Base-by-base conservation (phyloP, 345 rosid genomes). In the Eucalyptus rudis region DNA sequence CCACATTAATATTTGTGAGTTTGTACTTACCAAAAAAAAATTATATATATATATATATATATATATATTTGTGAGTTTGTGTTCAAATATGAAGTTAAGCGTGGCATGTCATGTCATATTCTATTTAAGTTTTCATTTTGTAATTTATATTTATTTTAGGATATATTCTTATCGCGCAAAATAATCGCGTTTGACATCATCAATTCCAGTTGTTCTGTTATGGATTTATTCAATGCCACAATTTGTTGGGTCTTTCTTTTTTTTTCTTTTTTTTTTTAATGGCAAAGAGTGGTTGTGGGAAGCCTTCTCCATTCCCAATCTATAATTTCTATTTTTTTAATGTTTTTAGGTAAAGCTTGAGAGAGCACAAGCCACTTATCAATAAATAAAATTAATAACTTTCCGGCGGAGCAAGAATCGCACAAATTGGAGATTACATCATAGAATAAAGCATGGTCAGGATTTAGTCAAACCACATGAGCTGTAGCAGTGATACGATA, bases 101-200 rank as follows among this genome's bases (percentile, higher is more conserved):
- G 7, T 33, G 8, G 12, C 8, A 1, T 19, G 2, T 31, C 6
- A 10, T 31, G 1, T 71, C 27, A 5, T 16, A 12, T 71, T 8
- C 0, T 8, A 31, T 68, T 68, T 9, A 22, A 19, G 4, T 19
- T 36, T 71, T 36, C 14, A 5, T 6, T 71, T 13, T 64, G 3
- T 64, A 29, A n/a, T n/a, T 64, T 64, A 14, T n/a, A 29, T n/a
- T 64, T 64, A 29, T 16, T 7, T 64, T 1, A 9, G 0, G 17
- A 64, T 16, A n/a, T 0, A 1, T 71, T 71, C 4, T 71, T 71
- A 36, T 71, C 3, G 3, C 19, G 27, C 45, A 17, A 71, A 71
- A 2, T 24, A 36, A 4, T 10, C 8, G 0, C 2, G 27, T 36
- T 0, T 44, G 4, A 19, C 2, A 6, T 64, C 7, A 20, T 71